phyloP scores from a whole-genome alignment of 2,329 filamentous ascomycete species.

The Grosmannia serpens region DNA sequence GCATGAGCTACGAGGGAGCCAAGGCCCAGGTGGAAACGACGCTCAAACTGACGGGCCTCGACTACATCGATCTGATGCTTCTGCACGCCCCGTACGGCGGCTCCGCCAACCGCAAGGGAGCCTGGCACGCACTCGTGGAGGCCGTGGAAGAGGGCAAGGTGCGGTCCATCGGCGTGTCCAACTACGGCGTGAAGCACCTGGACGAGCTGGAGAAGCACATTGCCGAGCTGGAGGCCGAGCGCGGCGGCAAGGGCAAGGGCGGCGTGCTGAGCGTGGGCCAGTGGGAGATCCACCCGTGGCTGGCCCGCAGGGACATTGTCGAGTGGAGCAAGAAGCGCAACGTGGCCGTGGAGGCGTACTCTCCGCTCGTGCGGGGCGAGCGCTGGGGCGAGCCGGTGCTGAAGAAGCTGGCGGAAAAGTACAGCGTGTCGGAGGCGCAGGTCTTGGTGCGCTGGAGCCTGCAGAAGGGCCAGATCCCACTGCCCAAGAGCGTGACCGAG shows the following conservation, averaged over 20 bases:
- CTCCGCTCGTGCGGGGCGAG: conserved; percentile 52
- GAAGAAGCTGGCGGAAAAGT: conserved; percentile 54
- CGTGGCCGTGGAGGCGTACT: conserved; percentile 53
- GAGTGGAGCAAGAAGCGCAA: conserved; percentile 59
- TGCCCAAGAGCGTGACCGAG: conserved; percentile 52
- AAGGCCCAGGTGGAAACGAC: conserved; percentile 53
- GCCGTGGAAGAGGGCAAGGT: conserved; percentile 50
- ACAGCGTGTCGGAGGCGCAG: conserved; percentile 64
- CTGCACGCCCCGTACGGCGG: conserved; percentile 52
- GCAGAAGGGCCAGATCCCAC: conserved; percentile 60
- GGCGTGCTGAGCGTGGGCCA: conserved; percentile 75
- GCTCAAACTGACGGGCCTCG: conserved; percentile 48
- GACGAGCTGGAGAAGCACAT: conserved; percentile 47
- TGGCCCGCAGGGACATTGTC: conserved; percentile 65
- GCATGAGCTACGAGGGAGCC: conserved; percentile 47
- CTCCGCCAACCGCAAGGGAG: conserved; percentile 40
- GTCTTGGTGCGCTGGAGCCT: conserved; percentile 70
- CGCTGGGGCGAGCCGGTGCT: conserved; percentile 59
- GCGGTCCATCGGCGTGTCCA: conserved; percentile 51
- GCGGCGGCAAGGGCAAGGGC: conserved; percentile 50
- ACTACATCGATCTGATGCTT: conserved; percentile 56
- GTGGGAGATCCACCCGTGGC: conserved; percentile 86
- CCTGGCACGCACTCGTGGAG: conserved; percentile 54
- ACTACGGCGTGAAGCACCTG: conserved; percentile 53
- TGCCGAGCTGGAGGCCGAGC: conserved; percentile 47